A percentile compares a stretch with the other conserved stretches of the same genome.
Conservation (phyloP, 2,329 filamentous ascomycete species). For the Aspergillus fructus region DNA sequence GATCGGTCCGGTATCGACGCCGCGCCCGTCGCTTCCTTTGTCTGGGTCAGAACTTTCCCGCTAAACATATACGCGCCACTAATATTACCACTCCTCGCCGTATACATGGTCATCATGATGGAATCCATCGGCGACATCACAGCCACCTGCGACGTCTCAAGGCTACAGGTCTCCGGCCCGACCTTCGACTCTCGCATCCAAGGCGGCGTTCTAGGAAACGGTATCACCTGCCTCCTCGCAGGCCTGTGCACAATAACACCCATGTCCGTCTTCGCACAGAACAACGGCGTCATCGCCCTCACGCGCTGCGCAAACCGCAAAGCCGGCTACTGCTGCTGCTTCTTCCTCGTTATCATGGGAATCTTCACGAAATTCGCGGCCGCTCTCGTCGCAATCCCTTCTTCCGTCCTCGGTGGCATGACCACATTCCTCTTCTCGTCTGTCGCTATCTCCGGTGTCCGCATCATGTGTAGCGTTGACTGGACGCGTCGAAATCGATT, state of each 20-base stretch:
- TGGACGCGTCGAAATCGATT: conserved; percentile 68
- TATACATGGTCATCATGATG: conserved; percentile 64
- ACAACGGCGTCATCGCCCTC: conserved; percentile 68
- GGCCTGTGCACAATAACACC: conserved; percentile 67
- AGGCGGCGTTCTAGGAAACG: conserved; percentile 66
- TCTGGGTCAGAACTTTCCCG: conserved; percentile 70
- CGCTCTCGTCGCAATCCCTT: conserved; percentile 65
- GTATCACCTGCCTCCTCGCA: conserved; percentile 63
- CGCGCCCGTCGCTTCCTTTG: conserved; percentile 64
- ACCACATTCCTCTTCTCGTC: conserved; percentile 67
- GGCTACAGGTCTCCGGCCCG: conserved; percentile 62
- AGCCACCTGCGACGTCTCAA: conserved; percentile 66
- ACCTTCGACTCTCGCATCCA: conserved; percentile 69
- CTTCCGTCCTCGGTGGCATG: conserved; percentile 47
- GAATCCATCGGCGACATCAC: conserved; percentile 68
- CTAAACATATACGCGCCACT: conserved; percentile 64
- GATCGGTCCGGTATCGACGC: conserved; percentile 57
- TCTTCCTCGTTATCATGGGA: conserved; percentile 68
- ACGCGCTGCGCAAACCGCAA: conserved; percentile 68
- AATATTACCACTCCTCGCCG: conserved; percentile 60
- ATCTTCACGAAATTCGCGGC: conserved; percentile 71
- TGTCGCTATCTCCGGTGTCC: conserved; percentile 65
- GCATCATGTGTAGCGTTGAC: conserved; percentile 62
- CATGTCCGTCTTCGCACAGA: conserved; percentile 68
- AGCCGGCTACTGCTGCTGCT: conserved; percentile 65